Percentiles rank a stretch among this genome's conserved stretches.
These are phyloP conservation scores for Nepenthes gracilis DNA, from an alignment of 148 eudicot species.

Conservation along the genomic window DNA sequence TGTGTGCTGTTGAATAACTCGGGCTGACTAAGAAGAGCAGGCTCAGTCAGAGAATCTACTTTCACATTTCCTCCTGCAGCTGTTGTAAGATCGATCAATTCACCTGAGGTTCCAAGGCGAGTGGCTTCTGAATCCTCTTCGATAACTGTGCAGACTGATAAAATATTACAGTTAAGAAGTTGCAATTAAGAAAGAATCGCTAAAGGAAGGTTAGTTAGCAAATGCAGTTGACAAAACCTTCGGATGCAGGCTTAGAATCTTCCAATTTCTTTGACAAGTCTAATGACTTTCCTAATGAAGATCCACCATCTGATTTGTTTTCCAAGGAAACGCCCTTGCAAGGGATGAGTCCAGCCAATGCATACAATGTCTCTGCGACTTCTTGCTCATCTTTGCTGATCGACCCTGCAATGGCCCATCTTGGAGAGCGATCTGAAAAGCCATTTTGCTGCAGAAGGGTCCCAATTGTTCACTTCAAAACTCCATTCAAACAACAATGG, in stretches of 20 bases:
- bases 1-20: constrained; percentile 12
- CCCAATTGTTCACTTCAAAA: neutral
- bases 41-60: no score
- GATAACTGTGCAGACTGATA: constrained; percentile 7
- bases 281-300: constrained; percentile 11
- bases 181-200: neutral
- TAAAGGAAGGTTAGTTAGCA: neutral
- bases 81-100: no score
- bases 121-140: constrained; percentile 15
- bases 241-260: constrained; percentile 11
- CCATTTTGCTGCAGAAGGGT: constrained; percentile 20
- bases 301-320: constrained; percentile 13
- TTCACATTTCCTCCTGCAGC: constrained; percentile 1
- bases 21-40: constrained; percentile 3
- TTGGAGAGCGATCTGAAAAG: constrained; percentile 5
- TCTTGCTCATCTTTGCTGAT: constrained; percentile 78
- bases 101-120: no score
- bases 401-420: constrained; percentile 7
- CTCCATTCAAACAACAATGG: neutral
- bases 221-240: constrained; percentile 19
- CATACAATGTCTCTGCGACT: constrained; percentile 65
- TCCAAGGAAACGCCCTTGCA: constrained; percentile 6
- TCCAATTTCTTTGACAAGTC: constrained; percentile 9
- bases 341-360: constrained; percentile 52
- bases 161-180: neutral